Evolutionary conservation across 768 basidiomycete species (phyloP), one percentile per base, ranked within the genome.

Genomic region (Leccinum variicolor): DNA sequence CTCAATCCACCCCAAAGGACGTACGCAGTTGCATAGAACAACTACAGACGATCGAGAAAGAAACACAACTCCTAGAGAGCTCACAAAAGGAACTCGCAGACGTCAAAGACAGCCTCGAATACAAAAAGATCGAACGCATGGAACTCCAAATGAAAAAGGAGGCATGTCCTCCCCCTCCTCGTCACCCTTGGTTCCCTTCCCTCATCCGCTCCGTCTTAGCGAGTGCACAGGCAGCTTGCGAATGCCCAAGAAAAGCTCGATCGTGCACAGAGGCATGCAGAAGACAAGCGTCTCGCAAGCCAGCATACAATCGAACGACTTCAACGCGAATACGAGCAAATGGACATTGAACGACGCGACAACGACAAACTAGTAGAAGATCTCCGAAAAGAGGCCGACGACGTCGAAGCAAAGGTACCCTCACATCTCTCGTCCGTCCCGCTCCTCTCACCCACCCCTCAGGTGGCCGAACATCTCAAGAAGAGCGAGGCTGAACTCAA

Each of bases 221-320:
- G 92, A 51, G 84, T 90, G n/a, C 77, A 82, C 60, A 86, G 87
- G 58, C 93, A 95, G 68, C 76, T 92, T 11, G 73, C 77, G 8
- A 93, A 94, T 69, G 94, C 94, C 5, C 80, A 84, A 47, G 89
- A 92, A 63, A 94, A 92, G 71, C 80, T 94, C 9, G 84, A 88
- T 55, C 83, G 90, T 26, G 87, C 89, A 1, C 86, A 90, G 66
- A 80, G 82, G 59, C 87, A 90, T 60, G 86, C 87, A 6, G 89
- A 90, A 69, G 92, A 94, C 56, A 90, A 89, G 70, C 85, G 87
- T 55, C 65, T 78, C 13, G 81, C 85, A n/a, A 87, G 84, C 63
- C 85, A 87, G 60, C 79, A 83, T 58, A 87, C 85, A 7, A 86
- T 94, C 55, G 86, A 89, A 52, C 81, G 84, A 13, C 76, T 96